phyloP scores from a whole-genome alignment of 139 green algal species.

The Picochlorum sp. region DNA sequence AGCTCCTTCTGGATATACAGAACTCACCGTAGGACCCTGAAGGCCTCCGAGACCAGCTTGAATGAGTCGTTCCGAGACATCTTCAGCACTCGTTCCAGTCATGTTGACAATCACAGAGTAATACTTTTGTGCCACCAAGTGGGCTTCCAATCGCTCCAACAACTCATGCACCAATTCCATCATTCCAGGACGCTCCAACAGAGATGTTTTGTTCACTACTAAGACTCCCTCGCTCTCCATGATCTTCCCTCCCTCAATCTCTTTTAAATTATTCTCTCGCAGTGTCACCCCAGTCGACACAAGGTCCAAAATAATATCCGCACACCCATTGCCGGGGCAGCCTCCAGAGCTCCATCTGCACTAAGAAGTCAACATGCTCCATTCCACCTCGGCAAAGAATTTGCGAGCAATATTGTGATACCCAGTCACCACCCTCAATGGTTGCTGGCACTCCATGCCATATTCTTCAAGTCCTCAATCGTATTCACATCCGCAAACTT shows the following conservation, averaged over 20 bases:
- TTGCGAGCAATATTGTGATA: slow-evolving; percentile 58
- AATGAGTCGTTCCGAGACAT: slow-evolving; percentile 66
- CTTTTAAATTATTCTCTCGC: slow-evolving; percentile 95
- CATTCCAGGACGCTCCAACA: slow-evolving; percentile 53
- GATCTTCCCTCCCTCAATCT: slow-evolving; percentile 64
- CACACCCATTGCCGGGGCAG: slow-evolving; percentile 89
- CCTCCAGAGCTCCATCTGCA: slow-evolving; percentile 90
- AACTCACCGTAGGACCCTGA: slow-evolving; percentile 84
- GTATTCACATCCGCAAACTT: slow-evolving; percentile 54
- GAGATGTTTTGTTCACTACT: slow-evolving; percentile 65
- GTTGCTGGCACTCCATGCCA: slow-evolving; percentile 70
- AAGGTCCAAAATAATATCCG: slow-evolving; percentile 97
- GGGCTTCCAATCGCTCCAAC: slow-evolving; percentile 91
- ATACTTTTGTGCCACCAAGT: slow-evolving; percentile 79
- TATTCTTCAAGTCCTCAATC: slow-evolving; percentile 65
- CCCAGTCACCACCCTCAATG: slow-evolving; percentile 66
- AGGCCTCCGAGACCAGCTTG: slow-evolving; percentile 44
- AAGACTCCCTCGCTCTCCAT: slow-evolving; percentile 76
- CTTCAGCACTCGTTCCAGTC: slow-evolving; percentile 57
- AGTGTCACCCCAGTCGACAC: slow-evolving; percentile 88
- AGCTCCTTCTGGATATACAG: slow-evolving; percentile 46
- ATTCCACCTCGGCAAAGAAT: slow-evolving; percentile 84
- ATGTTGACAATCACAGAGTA: slow-evolving; percentile 92
- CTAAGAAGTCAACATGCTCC: slow-evolving; percentile 74
- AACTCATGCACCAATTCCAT: slow-evolving; percentile 79